phyloP scores from a whole-genome alignment of 768 basidiomycete genomes.

The Pisolithus orientalis region DNA sequence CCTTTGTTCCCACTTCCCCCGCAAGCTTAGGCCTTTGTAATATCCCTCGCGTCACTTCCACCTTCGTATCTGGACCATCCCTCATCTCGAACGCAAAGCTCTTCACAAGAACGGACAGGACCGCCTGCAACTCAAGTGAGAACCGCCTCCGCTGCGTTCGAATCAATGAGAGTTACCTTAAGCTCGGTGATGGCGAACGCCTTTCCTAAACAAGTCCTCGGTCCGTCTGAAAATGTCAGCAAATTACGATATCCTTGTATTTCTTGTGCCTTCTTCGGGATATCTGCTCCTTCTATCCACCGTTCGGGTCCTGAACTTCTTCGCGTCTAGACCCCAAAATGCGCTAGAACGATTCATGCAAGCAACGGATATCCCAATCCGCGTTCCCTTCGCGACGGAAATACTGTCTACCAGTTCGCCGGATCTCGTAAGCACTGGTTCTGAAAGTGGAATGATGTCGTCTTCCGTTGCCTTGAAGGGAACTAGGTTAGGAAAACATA shows the following conservation, averaged over 20 bases:
- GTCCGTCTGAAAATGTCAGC: slow-evolving; percentile 47
- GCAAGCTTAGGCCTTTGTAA: slow-evolving; percentile 8
- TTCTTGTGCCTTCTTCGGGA: slow-evolving; percentile 27
- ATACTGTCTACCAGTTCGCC: slow-evolving; percentile 38
- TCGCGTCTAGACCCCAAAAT: slow-evolving; percentile 58
- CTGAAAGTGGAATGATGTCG: slow-evolving; percentile 50
- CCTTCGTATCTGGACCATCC: slow-evolving; percentile 30
- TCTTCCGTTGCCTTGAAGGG: slow-evolving; percentile 39
- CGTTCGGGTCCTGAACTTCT: slow-evolving; percentile 57
- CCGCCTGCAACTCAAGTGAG: slow-evolving; percentile 27
- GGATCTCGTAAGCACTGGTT: slow-evolving; percentile 37
- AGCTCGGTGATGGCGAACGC: slow-evolving; percentile 37
- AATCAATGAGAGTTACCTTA: slow-evolving; percentile 14
- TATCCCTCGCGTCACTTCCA: slow-evolving; percentile 3
- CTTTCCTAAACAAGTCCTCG: slow-evolving; percentile 44
- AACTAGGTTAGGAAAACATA: neutral
- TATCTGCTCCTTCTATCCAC: slow-evolving; percentile 42
- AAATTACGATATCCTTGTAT: slow-evolving; percentile 46
- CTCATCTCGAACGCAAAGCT: slow-evolving; percentile 30
- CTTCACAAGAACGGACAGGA: slow-evolving; percentile 34
- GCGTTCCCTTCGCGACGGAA: slow-evolving; percentile 41
- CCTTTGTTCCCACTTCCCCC: slow-evolving; percentile 16
- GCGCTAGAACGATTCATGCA: slow-evolving; percentile 44
- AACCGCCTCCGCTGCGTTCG: neutral
- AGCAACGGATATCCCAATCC: slow-evolving; percentile 36